Base-by-base conservation (phyloP, 352 stramenopile species). In the Nothophytophthora sp. region DNA sequence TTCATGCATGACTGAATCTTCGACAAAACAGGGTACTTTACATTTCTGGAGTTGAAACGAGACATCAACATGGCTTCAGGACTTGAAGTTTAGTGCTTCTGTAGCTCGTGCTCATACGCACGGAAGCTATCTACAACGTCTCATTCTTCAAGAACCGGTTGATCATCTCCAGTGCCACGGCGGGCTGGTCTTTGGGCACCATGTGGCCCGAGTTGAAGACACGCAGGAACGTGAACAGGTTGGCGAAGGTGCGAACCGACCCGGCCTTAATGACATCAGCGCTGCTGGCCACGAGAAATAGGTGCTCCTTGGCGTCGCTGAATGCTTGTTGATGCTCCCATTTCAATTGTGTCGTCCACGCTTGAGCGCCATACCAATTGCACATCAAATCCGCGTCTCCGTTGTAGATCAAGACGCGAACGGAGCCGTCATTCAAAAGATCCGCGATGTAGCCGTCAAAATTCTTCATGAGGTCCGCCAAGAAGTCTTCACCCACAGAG, bases 401-500 rank as follows among this genome's bases (percentile, higher is more conserved):
- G 37, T 55, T 59, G 61, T 70, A 70, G 30, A 66, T 34, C 33
- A 70, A 35, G 15, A 70, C 55, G 20, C 61, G 61, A 13, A 67
- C 16, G 8, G 46, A 43, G 36, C 38, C 41, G 19, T 49, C 45
- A 30, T 63, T 55, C 19, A 70, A 37, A 2, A 70, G 43, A 12
- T 67, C 61, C 1, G 40, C 42, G n/a, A 70, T 18, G 12, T 66
- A 58, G 50, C 38, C 34, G 23, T 62, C 50, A 5, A 61, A 32
- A 24, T 55, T 63, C 29, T 51, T 69, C 43, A 62, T 58, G 11
- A 57, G 18, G 24, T 69, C 55, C 10, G 56, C 36, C 6, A 32
- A 60, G 59, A 98, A 98, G 15, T 78, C 73, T 24, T 72, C 47
- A 60, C 88, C 88, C 22, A 98, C 84, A 5, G 81, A 61, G 47